phyloP scores from a whole-genome alignment of 805 yeast genomes.

The Candida lessepsii region DNA sequence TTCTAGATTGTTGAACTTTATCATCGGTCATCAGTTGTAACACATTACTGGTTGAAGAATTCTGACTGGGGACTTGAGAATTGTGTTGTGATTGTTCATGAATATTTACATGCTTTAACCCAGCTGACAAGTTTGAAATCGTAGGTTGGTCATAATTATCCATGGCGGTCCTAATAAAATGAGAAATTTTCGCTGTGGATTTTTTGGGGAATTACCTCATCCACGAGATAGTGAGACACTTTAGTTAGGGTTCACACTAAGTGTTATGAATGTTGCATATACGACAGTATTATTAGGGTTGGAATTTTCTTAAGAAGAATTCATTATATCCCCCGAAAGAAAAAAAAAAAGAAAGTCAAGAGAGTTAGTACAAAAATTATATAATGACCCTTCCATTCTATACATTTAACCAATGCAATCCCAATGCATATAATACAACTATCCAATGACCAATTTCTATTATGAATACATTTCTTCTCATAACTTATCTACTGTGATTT shows the following conservation, averaged over 20 bases:
- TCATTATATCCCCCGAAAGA: too few relatives aligned
- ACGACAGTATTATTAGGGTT: too few relatives aligned
- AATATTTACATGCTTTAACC: constrained; percentile 42
- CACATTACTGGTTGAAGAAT: constrained; percentile 3
- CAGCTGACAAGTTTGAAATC: constrained; percentile 47
- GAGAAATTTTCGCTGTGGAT: constrained; percentile 2
- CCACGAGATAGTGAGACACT: neutral
- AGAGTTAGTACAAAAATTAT: neutral
- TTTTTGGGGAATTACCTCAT: neutral
- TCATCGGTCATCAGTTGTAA: constrained; percentile 27
- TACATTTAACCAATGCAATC: constrained; percentile 10
- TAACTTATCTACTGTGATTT: neutral
- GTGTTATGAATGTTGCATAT: too few relatives aligned
- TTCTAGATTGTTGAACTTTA: constrained; percentile 52
- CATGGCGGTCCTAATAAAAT: constrained; percentile 2
- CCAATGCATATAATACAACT: constrained; percentile 12
- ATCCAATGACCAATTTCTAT: constrained; percentile 9
- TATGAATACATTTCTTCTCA: constrained; percentile 1
- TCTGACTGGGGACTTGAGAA: constrained; percentile 9
- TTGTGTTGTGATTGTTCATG: constrained; percentile 29
- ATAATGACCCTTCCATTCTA: constrained; percentile 7
- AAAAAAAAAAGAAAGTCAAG: neutral
- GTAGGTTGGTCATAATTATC: constrained; percentile 18
- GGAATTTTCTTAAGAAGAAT: too few relatives aligned
- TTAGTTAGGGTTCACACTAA: too few relatives aligned